phyloP scores from a whole-genome alignment of 192 early-diverging fungal species.

The Umbelopsis ramanniana region DNA sequence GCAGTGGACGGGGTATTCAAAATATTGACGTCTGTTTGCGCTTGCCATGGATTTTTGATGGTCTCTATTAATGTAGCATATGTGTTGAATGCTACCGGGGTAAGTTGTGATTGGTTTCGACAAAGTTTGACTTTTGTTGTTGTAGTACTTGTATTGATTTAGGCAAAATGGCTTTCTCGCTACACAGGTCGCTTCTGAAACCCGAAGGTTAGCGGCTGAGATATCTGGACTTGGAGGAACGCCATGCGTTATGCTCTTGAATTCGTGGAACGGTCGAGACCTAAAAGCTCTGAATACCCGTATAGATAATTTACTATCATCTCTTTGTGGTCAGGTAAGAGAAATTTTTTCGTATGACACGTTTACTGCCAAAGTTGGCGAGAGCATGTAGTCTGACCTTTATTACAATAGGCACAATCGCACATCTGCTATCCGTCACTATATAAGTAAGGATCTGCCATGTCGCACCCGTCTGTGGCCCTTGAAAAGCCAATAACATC shows the following conservation, averaged over 20 bases:
- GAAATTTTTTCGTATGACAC: neutral
- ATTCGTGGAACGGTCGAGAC: slow-evolving; percentile 3
- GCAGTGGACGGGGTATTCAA: neutral
- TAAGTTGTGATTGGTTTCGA: neutral
- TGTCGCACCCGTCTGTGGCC: neutral
- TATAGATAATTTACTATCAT: slow-evolving; percentile 15
- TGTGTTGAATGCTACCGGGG: slow-evolving; percentile 10
- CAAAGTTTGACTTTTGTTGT: neutral
- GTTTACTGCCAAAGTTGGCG: no score
- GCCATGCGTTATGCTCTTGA: neutral
- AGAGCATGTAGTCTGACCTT: neutral
- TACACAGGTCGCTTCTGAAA: slow-evolving; percentile 19
- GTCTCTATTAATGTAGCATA: slow-evolving; percentile 17
- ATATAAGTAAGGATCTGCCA: neutral
- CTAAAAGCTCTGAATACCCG: neutral
- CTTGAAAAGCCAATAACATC: neutral
- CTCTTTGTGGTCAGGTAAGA: slow-evolving; percentile 15
- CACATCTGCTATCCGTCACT: slow-evolving; percentile 17
- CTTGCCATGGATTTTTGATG: slow-evolving; percentile 18
- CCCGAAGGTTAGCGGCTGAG: slow-evolving; percentile 15
- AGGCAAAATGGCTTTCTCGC: neutral
- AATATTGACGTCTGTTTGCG: slow-evolving; percentile 12
- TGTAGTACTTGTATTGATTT: neutral
- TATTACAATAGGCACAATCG: neutral
- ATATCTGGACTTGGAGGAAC: slow-evolving; percentile 10